Base-by-base conservation (phyloP, 345 rosid genomes). In the Populus ilicifolia region DNA sequence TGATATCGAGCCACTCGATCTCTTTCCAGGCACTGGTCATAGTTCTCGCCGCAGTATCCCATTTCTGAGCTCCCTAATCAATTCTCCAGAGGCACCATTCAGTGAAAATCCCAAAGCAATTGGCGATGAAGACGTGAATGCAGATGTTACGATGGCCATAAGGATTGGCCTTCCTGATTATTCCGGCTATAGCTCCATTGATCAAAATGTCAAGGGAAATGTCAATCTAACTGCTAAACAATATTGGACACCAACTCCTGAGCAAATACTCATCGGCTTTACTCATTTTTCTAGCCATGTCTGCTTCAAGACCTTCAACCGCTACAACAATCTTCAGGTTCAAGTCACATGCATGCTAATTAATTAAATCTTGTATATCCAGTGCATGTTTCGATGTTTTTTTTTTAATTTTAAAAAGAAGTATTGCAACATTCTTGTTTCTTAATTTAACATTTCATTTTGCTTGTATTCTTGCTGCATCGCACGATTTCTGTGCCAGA, bases 301-400 rank as follows among this genome's bases (percentile, higher is more conserved):
- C 39, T 94, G 97, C 89, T 87, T 84, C 70, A 94, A 94, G 85
- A 89, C 95, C 73, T 94, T 94, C 90, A 94, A 89, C 81, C 98
- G 97, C 82, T 91, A 90, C 92, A 94, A 94, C 81, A 94, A 92
- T 83, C 98, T 92, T 80, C 97, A 94, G 94, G 97, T 94, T 80
- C 68, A 56, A 29, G 59, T 33, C 27, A 13, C 18, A 29, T 56
- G 33, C 54, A 12, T 36, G 27, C 23, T n/a, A 23, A 54, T 27
- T 27, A 23, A 48, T 63, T 72, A 17, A 18, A 12, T 12, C 11
- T 44, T 44, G 50, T 5, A 20, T 5, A 39, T 2, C 18, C 7
- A 10, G 11, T 65, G 21, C 9, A n/a, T 36, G 14, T 5, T 25
- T 30, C 6, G 11, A 21, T 70, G 23, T 14, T 27, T 5, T 56